Conservation (phyloP, 331 rosid genomes). For the Arachis monticola region DNA sequence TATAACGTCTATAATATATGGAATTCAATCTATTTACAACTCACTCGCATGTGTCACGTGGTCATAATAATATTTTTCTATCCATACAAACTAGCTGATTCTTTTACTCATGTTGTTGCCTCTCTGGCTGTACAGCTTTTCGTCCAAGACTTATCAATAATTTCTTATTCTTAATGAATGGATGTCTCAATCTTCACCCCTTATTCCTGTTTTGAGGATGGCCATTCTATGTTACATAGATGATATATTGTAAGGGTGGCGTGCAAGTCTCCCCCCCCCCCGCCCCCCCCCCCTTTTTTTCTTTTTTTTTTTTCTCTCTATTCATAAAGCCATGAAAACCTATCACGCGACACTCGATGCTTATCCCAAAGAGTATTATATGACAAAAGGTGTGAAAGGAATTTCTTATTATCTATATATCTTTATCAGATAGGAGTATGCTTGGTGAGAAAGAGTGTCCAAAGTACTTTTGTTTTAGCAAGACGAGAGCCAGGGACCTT, state of each 20-base stretch:
- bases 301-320: no score
- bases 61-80: conserved; percentile 16
- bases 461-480: background rate
- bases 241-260: background rate
- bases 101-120: conserved; percentile 33
- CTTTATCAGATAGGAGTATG: background rate
- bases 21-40: conserved; percentile 11
- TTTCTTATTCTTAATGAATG: background rate
- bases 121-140: conserved; percentile 36
- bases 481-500: conserved; percentile 1
- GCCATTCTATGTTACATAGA: background rate
- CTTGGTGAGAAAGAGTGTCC: background rate
- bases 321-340: background rate
- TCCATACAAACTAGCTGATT: background rate
- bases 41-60: conserved; percentile 43
- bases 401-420: background rate
- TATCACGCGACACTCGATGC: background rate
- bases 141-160: background rate
- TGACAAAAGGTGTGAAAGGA: background rate
- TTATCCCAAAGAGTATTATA: background rate
- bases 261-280: background rate
- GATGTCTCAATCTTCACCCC: conserved; percentile 3
- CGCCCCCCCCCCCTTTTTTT: no score
- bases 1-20: background rate
- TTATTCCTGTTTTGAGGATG: background rate